These are phyloP conservation scores for Fusarium sp. DNA, from an alignment of 2,329 filamentous ascomycete genomes.

Conservation along the genomic window DNA sequence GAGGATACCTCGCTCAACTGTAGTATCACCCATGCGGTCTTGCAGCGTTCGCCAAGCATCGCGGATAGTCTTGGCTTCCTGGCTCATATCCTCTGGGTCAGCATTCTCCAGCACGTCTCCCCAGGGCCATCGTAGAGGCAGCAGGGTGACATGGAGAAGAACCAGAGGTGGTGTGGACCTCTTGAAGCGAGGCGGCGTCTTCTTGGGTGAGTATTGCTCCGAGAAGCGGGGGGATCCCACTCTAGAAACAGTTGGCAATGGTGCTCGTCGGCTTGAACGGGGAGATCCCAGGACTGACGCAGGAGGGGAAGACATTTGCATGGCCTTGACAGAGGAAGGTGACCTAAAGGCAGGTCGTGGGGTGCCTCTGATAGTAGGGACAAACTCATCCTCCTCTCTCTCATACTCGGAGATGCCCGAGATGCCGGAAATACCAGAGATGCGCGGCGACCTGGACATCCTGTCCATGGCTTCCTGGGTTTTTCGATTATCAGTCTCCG, in stretches of 20 bases:
- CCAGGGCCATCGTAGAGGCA: slow-evolving; percentile 74
- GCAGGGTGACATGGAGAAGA: slow-evolving; percentile 76
- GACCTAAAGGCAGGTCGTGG: slow-evolving; percentile 72
- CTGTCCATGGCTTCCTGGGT: slow-evolving; percentile 47
- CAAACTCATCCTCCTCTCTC: slow-evolving; percentile 56
- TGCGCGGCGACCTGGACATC: slow-evolving; percentile 49
- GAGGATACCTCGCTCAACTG: slow-evolving; percentile 75
- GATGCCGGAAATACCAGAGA: slow-evolving; percentile 62
- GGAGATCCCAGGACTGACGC: slow-evolving; percentile 64
- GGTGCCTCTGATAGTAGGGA: slow-evolving; percentile 64
- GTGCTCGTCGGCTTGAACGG: slow-evolving; percentile 59
- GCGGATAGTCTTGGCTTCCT: slow-evolving; percentile 59
- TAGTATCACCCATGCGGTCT: slow-evolving; percentile 74
- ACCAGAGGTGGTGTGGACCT: slow-evolving; percentile 71
- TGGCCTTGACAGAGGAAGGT: slow-evolving; percentile 71
- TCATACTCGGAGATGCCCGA: slow-evolving; percentile 62
- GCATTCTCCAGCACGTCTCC: slow-evolving; percentile 61
- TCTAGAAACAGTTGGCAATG: slow-evolving; percentile 60
- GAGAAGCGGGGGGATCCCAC: slow-evolving; percentile 63
- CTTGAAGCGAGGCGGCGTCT: slow-evolving; percentile 66
- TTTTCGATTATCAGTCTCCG: slow-evolving; percentile 48
- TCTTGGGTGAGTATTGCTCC: slow-evolving; percentile 63
- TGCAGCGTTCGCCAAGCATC: slow-evolving; percentile 72
- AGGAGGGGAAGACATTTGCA: slow-evolving; percentile 75
- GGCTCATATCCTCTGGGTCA: slow-evolving; percentile 52